phyloP scores from a whole-genome alignment of 2,329 filamentous ascomycete species.

The Alternaria ethzedia region DNA sequence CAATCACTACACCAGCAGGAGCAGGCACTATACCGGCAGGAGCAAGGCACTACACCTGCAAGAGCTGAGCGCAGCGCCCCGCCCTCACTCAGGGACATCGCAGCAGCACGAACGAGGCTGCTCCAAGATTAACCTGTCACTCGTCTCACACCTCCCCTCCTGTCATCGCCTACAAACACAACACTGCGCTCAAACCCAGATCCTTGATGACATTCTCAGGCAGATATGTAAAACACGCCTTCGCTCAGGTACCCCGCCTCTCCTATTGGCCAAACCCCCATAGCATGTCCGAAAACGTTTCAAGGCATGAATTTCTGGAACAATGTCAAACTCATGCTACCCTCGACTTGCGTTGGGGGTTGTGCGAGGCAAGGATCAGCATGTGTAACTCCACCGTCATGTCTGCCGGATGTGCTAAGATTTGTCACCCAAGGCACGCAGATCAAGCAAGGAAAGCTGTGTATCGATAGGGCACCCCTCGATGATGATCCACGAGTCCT shows the following conservation, averaged over 20 bases:
- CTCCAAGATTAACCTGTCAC: background rate
- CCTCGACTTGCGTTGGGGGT: background rate
- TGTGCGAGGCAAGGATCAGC: background rate
- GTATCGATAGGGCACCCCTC: background rate
- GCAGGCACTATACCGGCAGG: background rate
- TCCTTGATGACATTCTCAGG: background rate
- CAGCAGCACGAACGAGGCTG: background rate
- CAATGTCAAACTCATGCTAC: background rate
- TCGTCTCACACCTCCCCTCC: background rate
- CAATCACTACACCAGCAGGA: background rate
- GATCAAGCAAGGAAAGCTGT: background rate
- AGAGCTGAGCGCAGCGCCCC: background rate
- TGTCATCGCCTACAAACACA: background rate
- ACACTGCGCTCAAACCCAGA: background rate
- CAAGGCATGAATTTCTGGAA: background rate
- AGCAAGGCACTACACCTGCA: background rate
- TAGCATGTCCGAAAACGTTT: background rate
- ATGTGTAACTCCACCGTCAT: background rate
- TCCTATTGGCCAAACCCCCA: background rate
- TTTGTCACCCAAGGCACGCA: background rate
- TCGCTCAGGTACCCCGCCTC: conserved; percentile 5
- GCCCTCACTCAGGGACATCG: background rate
- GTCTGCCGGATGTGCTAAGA: background rate
- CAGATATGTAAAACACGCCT: background rate
- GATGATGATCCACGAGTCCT: background rate